Percentiles rank a stretch among this genome's conserved stretches.
Conservation (phyloP, 805 yeast genomes). For the Clavispora carvajalis region DNA sequence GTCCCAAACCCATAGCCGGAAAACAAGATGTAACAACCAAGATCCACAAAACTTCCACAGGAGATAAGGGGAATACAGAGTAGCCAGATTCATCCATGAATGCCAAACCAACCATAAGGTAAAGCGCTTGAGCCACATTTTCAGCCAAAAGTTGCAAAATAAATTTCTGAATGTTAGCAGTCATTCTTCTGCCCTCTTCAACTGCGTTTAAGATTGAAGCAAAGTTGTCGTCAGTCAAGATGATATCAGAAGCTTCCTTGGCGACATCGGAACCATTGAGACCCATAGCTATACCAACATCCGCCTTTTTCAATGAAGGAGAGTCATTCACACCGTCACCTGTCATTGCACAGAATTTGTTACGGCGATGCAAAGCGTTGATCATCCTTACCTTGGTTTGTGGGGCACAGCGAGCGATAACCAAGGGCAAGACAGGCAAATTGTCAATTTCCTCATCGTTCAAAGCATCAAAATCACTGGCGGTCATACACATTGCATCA, state of each 20-base stretch:
- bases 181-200: slow-evolving; percentile 22
- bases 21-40: slow-evolving; percentile 19
- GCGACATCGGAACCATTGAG: slow-evolving; percentile 27
- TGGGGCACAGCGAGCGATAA: slow-evolving; percentile 80
- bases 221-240: slow-evolving; percentile 24
- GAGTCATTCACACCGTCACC: slow-evolving; percentile 40
- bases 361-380: slow-evolving; percentile 54
- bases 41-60: slow-evolving; percentile 24
- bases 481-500: slow-evolving; percentile 69
- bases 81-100: slow-evolving; percentile 56
- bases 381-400: slow-evolving; percentile 78
- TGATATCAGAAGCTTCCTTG: slow-evolving; percentile 24
- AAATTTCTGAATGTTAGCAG: slow-evolving; percentile 17
- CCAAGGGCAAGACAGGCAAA: slow-evolving; percentile 63
- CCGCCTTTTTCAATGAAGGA: slow-evolving; percentile 24
- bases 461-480: slow-evolving; percentile 61
- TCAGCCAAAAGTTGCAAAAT: slow-evolving; percentile 19
- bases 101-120: slow-evolving; percentile 67
- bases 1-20: slow-evolving; percentile 23
- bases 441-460: slow-evolving; percentile 56
- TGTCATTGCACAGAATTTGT: slow-evolving; percentile 64
- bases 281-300: slow-evolving; percentile 27
- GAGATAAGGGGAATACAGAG: slow-evolving; percentile 75
- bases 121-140: slow-evolving; percentile 49
- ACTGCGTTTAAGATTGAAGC: slow-evolving; percentile 24